Conservation (phyloP, 331 rosid genomes). For the Rosa hybrid region DNA sequence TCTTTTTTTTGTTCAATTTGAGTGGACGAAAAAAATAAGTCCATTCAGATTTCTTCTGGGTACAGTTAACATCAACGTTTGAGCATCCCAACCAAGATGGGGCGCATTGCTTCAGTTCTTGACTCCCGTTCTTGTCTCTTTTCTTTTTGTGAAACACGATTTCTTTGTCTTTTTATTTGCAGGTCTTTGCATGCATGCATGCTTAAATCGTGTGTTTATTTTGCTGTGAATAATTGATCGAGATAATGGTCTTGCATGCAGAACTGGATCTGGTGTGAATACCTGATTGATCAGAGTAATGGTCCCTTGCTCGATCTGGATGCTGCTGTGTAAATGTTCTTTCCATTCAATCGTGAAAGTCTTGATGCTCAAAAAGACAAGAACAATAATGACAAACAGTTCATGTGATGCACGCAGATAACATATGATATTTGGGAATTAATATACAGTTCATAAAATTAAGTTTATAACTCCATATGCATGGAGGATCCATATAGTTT, state of each 20-base stretch:
- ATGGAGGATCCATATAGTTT: too few relatives aligned
- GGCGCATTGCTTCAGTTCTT: background rate
- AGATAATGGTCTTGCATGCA: background rate
- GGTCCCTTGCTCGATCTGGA: background rate
- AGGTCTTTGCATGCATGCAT: background rate
- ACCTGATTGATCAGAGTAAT: background rate
- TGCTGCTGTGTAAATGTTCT: too few relatives aligned
- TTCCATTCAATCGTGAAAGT: too few relatives aligned
- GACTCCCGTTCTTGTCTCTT: background rate
- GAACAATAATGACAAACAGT: background rate
- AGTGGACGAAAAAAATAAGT: background rate
- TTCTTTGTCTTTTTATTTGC: background rate
- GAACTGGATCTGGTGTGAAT: background rate
- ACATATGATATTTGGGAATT: too few relatives aligned
- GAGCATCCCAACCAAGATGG: background rate
- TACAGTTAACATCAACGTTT: background rate
- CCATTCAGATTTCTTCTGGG: background rate
- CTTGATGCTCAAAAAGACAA: background rate
- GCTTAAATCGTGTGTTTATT: background rate
- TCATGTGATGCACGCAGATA: background rate
- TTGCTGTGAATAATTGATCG: background rate
- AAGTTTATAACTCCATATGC: too few relatives aligned
- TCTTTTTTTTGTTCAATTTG: background rate
- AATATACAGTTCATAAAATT: too few relatives aligned
- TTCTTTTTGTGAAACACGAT: background rate